Conservation (phyloP, 805 yeast species). For the Ogataea philodendri region DNA sequence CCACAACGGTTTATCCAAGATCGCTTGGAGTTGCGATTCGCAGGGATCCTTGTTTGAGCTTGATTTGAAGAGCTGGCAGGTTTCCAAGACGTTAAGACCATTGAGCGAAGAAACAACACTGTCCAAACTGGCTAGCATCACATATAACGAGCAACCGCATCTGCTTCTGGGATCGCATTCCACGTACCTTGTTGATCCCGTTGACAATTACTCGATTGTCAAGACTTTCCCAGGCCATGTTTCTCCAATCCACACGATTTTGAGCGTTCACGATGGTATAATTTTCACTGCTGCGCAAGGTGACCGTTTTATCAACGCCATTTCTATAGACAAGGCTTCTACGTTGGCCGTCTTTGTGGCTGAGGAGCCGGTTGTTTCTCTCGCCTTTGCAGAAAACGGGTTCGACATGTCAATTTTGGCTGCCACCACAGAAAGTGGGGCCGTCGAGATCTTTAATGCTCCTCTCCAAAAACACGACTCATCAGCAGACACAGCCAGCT, state of each 20-base stretch:
- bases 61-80: slow-evolving; percentile 47
- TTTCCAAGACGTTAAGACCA: slow-evolving; percentile 41
- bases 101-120: slow-evolving; percentile 30
- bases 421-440: slow-evolving; percentile 73
- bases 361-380: slow-evolving; percentile 54
- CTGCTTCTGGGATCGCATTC: slow-evolving; percentile 67
- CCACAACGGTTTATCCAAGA: slow-evolving; percentile 39
- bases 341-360: slow-evolving; percentile 63
- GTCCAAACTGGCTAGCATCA: slow-evolving; percentile 26
- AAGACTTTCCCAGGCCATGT: slow-evolving; percentile 74
- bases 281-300: slow-evolving; percentile 70
- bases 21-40: slow-evolving; percentile 60
- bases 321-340: slow-evolving; percentile 46
- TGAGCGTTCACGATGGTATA: slow-evolving; percentile 40
- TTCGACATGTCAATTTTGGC: slow-evolving; percentile 39
- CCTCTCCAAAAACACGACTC: slow-evolving; percentile 37
- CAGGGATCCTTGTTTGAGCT: slow-evolving; percentile 61
- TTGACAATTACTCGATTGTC: slow-evolving; percentile 37
- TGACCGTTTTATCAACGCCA: slow-evolving; percentile 79
- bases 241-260: slow-evolving; percentile 55
- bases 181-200: slow-evolving; percentile 50
- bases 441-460: slow-evolving; percentile 65
- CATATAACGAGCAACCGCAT: slow-evolving; percentile 35
- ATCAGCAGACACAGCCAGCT: slow-evolving; percentile 13
- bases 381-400: slow-evolving; percentile 38